Conservation (phyloP, 108 stramenopile species). For the Fragilariopsis cylindrus region DNA sequence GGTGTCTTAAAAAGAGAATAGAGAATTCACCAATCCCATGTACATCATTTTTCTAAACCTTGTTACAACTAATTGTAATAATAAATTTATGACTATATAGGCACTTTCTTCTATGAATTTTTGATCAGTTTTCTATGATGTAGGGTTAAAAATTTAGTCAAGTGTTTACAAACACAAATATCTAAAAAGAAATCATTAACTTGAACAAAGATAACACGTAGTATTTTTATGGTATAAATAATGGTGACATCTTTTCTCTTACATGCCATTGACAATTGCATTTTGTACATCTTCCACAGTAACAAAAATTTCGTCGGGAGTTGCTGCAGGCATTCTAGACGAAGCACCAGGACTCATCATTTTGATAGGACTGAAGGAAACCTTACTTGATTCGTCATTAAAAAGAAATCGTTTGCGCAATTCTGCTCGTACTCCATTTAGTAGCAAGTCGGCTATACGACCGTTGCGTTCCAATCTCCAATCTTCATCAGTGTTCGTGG, state of each 20-base stretch:
- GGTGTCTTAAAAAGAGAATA: neutral
- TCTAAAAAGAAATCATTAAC: no score
- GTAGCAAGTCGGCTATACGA: conserved; percentile 70
- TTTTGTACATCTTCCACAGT: conserved; percentile 90
- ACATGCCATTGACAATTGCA: conserved; percentile 87
- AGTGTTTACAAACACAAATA: no score
- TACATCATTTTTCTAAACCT: neutral
- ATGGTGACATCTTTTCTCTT: conserved; percentile 6
- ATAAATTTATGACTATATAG: no score
- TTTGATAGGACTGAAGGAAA: conserved; percentile 55
- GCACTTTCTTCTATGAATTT: no score
- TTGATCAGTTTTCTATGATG: no score
- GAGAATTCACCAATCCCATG: neutral
- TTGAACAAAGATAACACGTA: no score
- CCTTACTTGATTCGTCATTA: conserved; percentile 59
- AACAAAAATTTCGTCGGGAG: conserved; percentile 80
- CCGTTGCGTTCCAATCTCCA: conserved; percentile 87
- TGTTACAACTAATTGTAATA: no score
- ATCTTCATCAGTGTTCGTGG: conserved; percentile 73
- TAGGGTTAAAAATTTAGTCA: no score
- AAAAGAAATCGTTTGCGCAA: conserved; percentile 55
- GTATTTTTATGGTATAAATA: no score
- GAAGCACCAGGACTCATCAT: conserved; percentile 68
- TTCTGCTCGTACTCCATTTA: conserved; percentile 70
- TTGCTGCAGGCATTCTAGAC: conserved; percentile 67